Base-by-base conservation (phyloP, 768 basidiomycete genomes). In the Suillus fuscotomentosus region DNA sequence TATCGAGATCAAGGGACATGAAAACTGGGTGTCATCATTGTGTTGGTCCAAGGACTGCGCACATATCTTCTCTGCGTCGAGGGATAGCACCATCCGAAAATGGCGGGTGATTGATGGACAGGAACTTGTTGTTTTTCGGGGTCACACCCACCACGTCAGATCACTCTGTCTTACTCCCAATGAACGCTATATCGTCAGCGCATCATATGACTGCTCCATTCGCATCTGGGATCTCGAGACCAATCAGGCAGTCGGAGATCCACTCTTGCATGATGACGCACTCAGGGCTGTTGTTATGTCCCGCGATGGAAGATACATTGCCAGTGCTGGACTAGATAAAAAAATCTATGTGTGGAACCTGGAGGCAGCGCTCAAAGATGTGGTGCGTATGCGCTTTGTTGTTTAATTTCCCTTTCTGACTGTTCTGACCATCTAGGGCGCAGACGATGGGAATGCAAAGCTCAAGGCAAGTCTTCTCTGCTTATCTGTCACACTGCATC, bases 261-360 rank as follows among this genome's bases (percentile, higher is more conserved):
- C 84, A 3, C 75, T 82, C 63, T 93, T 93, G 0, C 95, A 97
- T 72, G 87, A 83, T 10, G 92, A 92, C 69, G 89, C 92, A 75
- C 84, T 97, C 0, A 80, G 90, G 36, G 82, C 85, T 6, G 80
- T 96, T 4, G 91, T 94, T 3, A 70, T 95, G 42, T 94, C 90
- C 68, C 81, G 31, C 31, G 93, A 97, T 77, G 94, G 91, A 14
- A 88, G 83, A 70, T 86, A 88, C 60, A 80, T 97, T 5, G 92
- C 88, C 3, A 94, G 90, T 69, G 94, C 87, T 14, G 94, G 95
- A 0, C 84, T 84, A 70, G 95, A 97, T 72, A 82, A 86, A 65
- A 79, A 83, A 48, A 77, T 96, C 1, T 87, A 90, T 5, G 83
- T 94, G 0, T 97, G 95, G 95, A 87, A 94, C 68, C 85, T 81